Conservation (phyloP, 768 basidiomycete species). For the Suillus paluster region DNA sequence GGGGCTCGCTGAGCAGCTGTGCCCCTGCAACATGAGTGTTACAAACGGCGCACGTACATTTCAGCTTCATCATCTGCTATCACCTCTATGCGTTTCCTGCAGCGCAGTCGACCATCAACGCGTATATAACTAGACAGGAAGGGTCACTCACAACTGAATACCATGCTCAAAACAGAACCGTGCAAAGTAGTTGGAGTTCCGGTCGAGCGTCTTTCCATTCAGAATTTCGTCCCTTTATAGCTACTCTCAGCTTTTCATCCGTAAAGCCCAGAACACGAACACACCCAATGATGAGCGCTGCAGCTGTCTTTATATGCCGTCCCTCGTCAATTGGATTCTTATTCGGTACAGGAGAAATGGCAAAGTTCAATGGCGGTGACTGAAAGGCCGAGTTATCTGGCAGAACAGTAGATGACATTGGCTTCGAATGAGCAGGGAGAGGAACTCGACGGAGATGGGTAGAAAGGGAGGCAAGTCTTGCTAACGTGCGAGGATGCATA, state of each 20-base stretch:
- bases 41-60: slow-evolving; percentile 59
- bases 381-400: not conserved
- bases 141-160: slow-evolving; percentile 63
- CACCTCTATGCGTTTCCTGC: slow-evolving; percentile 86
- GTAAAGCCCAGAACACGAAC: slow-evolving; percentile 18
- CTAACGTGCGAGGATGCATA: slow-evolving; percentile 18
- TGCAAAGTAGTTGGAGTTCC: slow-evolving; percentile 86
- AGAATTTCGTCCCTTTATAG: slow-evolving; percentile 80
- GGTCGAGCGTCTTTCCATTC: slow-evolving; percentile 88
- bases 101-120: slow-evolving; percentile 17
- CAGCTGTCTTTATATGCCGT: slow-evolving; percentile 72
- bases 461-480: slow-evolving; percentile 18
- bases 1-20: slow-evolving; percentile 10
- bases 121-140: not conserved
- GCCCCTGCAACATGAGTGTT: not conserved
- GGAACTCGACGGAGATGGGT: slow-evolving; percentile 14
- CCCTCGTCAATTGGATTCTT: slow-evolving; percentile 72
- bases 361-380: slow-evolving; percentile 36
- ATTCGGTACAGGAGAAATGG: slow-evolving; percentile 58
- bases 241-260: not conserved
- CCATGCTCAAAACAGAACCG: slow-evolving; percentile 90
- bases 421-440: not conserved
- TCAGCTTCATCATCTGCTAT: slow-evolving; percentile 90
- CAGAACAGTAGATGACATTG: slow-evolving; percentile 12
- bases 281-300: slow-evolving; percentile 77